Percentiles rank a stretch among this genome's conserved stretches.
Evolutionary conservation across 495 filamentous ascomycete genomes (phyloP).

Genomic region (Penicillium malachiteum): DNA sequence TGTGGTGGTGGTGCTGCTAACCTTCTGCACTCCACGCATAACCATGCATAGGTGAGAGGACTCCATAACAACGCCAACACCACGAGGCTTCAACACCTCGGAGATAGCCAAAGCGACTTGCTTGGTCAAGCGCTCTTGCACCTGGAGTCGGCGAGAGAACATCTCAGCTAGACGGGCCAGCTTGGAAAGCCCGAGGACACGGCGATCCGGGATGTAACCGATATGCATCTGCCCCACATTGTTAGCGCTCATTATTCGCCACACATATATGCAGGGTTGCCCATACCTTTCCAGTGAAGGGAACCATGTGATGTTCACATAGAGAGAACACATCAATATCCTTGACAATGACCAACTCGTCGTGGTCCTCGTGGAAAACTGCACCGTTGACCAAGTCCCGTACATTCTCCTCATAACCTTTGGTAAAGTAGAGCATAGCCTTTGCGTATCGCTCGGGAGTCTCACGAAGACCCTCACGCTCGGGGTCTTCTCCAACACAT

Average conservation of each 20-base stretch:
- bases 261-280: constrained; percentile 4
- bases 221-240: constrained; percentile 81
- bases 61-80: constrained; percentile 96
- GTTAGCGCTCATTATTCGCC: constrained; percentile 15
- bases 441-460: constrained; percentile 93
- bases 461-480: constrained; percentile 81
- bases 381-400: constrained; percentile 90
- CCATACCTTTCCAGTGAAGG: constrained; percentile 86
- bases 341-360: constrained; percentile 96
- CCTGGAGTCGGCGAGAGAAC: constrained; percentile 90
- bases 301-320: constrained; percentile 97
- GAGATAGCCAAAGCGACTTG: constrained; percentile 93
- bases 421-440: constrained; percentile 98
- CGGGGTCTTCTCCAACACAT: constrained; percentile 93
- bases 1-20: constrained; percentile 80
- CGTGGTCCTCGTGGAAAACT: constrained; percentile 95
- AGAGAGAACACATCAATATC: constrained; percentile 95
- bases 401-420: constrained; percentile 96
- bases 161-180: constrained; percentile 94
- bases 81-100: constrained; percentile 84
- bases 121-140: constrained; percentile 93
- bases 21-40: constrained; percentile 92
- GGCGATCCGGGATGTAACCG: constrained; percentile 83
- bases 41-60: constrained; percentile 98
- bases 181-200: constrained; percentile 94